Base-by-base conservation (phyloP, 805 yeast species). In the Pichia nakasei region DNA sequence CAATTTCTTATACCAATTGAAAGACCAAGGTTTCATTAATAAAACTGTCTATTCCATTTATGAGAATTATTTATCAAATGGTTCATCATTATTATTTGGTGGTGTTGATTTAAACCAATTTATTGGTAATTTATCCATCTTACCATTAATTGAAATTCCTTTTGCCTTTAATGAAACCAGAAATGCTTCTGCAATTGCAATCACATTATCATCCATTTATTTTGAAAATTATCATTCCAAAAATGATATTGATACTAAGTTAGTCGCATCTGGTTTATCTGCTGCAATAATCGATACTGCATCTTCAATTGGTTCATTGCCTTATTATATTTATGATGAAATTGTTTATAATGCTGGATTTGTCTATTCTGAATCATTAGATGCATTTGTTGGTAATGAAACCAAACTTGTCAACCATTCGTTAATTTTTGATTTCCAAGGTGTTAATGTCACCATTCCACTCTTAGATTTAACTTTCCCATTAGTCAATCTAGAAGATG, bases 61-160 rank as follows among this genome's bases (percentile, higher is more conserved):
- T 53, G 66, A 83, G 59, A 70, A 76, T 50, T 60, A 63, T 5
- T 50, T 56, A 18, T 56, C 59, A 17, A 48, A 48, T 2, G 39
- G 43, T 19, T 31, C 51, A 47, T 72, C 56, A 13, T 61, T 81
- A 9, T 54, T 81, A 37, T 81, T 82, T 60, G 88, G 88, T 41
- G 88, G 80, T 37, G 70, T 77, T 18, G 87, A 81, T 56, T 69
- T 68, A 46, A 70, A 74, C 15, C 80, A 78, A 57, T 76, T 73
- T 56, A 37, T 57, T 0, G 85, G 85, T 20, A 46, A 52, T 22
- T 35, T 52, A 12, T 42, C 49, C 2, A 11, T 48, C n/a, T 34
- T 52, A 2, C 56, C 56, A 18, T 37, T 52, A 22, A 31, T 52
- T n/a, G 46, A 48, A 27, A 33, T 37, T n/a, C 44, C 48, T 5